These are phyloP conservation scores for Colletotrichum sublineola DNA, from an alignment of 2,329 filamentous ascomycete genomes.

Conservation along the genomic window DNA sequence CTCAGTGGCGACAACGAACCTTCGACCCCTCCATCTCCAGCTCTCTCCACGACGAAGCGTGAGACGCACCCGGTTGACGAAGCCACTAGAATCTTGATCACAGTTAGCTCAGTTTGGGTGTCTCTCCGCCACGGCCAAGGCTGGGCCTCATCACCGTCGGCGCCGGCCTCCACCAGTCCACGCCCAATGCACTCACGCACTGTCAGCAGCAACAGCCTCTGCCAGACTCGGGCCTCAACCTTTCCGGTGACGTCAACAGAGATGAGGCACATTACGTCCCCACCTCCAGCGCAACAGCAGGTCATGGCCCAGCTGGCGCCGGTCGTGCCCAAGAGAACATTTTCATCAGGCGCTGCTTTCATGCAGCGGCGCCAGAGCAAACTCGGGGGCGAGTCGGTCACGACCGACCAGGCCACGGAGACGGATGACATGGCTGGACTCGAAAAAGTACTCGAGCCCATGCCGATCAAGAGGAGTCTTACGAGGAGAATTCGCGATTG, in stretches of 20 bases:
- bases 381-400: slow-evolving; percentile 35
- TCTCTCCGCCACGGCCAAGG: slow-evolving; percentile 43
- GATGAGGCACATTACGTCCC: slow-evolving; percentile 9
- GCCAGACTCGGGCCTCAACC: slow-evolving; percentile 34
- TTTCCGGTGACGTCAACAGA: slow-evolving; percentile 29
- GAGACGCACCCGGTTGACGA: slow-evolving; percentile 45
- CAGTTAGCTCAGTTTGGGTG: slow-evolving; percentile 46
- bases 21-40: slow-evolving; percentile 10
- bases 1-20: slow-evolving; percentile 37
- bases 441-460: slow-evolving; percentile 10
- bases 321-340: slow-evolving; percentile 40
- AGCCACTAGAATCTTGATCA: slow-evolving; percentile 44
- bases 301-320: slow-evolving; percentile 6
- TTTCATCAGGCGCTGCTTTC: slow-evolving; percentile 46
- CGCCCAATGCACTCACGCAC: slow-evolving; percentile 28
- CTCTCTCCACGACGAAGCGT: slow-evolving; percentile 22
- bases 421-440: slow-evolving; percentile 25
- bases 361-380: slow-evolving; percentile 44
- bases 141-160: slow-evolving; percentile 40
- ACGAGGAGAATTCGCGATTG: slow-evolving; percentile 36
- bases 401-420: slow-evolving; percentile 10
- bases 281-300: slow-evolving; percentile 31
- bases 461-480: slow-evolving; percentile 31
- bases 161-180: slow-evolving; percentile 9
- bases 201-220: slow-evolving; percentile 16